These are phyloP conservation scores for Orbilia oligospora DNA, from an alignment of 2,329 filamentous ascomycete species.

Conservation along the genomic window DNA sequence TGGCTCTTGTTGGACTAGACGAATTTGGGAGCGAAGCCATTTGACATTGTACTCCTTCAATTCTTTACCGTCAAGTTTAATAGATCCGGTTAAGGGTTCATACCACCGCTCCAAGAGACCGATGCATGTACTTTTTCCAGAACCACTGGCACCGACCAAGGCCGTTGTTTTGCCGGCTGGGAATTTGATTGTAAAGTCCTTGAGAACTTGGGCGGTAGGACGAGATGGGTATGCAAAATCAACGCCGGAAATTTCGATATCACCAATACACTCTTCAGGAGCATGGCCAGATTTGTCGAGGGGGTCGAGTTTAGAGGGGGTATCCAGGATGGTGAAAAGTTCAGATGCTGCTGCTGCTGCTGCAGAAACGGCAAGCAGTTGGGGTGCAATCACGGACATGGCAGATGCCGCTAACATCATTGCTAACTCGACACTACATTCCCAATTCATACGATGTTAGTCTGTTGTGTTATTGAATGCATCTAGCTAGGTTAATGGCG, in stretches of 20 bases:
- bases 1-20: slow-evolving; percentile 78
- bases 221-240: slow-evolving; percentile 79
- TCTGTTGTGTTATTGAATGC: background rate
- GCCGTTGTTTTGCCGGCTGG: slow-evolving; percentile 72
- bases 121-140: slow-evolving; percentile 81
- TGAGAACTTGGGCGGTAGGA: slow-evolving; percentile 62
- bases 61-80: slow-evolving; percentile 72
- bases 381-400: slow-evolving; percentile 72
- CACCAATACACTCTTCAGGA: slow-evolving; percentile 67
- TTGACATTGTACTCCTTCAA: slow-evolving; percentile 74
- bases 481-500: too few relatives aligned
- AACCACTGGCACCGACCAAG: slow-evolving; percentile 80
- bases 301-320: slow-evolving; percentile 69
- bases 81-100: slow-evolving; percentile 69
- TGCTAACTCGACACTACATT: slow-evolving; percentile 69
- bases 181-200: slow-evolving; percentile 64
- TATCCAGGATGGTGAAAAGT: slow-evolving; percentile 70
- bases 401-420: slow-evolving; percentile 69
- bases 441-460: background rate
- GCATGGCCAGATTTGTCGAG: slow-evolving; percentile 67
- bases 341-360: slow-evolving; percentile 70
- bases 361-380: slow-evolving; percentile 72
- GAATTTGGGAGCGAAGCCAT: slow-evolving; percentile 74
- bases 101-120: slow-evolving; percentile 82
- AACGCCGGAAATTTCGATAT: slow-evolving; percentile 76